Percentiles rank a stretch among this genome's conserved stretches.
Evolutionary conservation across 352 stramenopile species (phyloP).

Genomic region (Globisporangium cystogenes): DNA sequence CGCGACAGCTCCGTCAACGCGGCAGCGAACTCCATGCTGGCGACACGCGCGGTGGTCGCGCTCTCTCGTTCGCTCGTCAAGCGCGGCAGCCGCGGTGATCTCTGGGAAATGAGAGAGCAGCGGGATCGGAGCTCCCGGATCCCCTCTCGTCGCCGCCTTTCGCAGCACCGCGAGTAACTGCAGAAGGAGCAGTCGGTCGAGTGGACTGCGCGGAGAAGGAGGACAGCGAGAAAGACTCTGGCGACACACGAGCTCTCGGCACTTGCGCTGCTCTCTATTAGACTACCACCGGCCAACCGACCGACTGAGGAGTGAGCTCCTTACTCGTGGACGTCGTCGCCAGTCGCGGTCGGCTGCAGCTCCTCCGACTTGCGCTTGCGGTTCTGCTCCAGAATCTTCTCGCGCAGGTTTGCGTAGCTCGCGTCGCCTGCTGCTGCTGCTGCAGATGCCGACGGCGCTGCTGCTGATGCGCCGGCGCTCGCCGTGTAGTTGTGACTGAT

Average conservation of each 20-base stretch:
- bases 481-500: slow-evolving; percentile 27
- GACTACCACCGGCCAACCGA: neutral
- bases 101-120: neutral
- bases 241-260: no score
- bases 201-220: no score
- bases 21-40: neutral
- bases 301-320: no score
- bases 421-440: slow-evolving; percentile 18
- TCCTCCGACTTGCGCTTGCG: slow-evolving; percentile 60
- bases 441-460: neutral
- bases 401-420: slow-evolving; percentile 67
- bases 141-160: neutral
- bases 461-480: neutral
- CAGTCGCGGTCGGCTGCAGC: neutral
- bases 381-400: slow-evolving; percentile 49
- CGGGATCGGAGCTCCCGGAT: neutral
- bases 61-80: neutral
- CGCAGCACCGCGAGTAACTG: neutral
- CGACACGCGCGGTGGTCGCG: no score
- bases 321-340: neutral
- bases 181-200: no score
- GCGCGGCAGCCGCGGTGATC: no score
- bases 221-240: no score
- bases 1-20: neutral
- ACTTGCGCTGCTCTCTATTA: neutral